Conservation (phyloP, 1,284 basidiomycete species). For the Ganoderma lucidum region DNA sequence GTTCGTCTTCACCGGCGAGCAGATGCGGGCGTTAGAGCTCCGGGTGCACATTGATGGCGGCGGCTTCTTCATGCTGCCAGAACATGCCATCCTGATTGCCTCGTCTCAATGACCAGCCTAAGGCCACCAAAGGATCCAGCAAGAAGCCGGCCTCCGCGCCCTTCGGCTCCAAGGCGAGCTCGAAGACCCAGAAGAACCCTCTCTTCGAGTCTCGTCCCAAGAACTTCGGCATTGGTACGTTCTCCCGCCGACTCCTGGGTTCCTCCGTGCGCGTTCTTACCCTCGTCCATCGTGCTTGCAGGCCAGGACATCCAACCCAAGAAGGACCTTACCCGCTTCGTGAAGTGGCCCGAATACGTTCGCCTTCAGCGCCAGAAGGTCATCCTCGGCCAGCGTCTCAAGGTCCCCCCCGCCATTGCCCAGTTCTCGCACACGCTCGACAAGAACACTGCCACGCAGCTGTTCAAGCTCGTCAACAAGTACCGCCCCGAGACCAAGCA, state of each 20-base stretch:
- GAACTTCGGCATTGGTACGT: slow-evolving; percentile 95
- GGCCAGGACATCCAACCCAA: slow-evolving; percentile 95
- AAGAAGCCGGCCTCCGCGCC: slow-evolving; percentile 86
- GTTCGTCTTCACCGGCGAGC: slow-evolving; percentile 34
- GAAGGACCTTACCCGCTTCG: slow-evolving; percentile 95
- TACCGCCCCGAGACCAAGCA: slow-evolving; percentile 93
- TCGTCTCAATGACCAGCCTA: slow-evolving; percentile 93
- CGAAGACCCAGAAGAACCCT: slow-evolving; percentile 91
- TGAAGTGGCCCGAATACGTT: slow-evolving; percentile 99
- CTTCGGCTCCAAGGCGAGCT: slow-evolving; percentile 72
- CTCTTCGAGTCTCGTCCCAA: slow-evolving; percentile 92
- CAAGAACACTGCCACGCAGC: slow-evolving; percentile 99
- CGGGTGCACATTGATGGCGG: slow-evolving; percentile 55
- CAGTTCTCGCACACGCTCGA: slow-evolving; percentile 99
- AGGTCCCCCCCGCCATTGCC: slow-evolving; percentile 98
- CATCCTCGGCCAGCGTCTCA: slow-evolving; percentile 97
- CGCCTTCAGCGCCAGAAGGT: slow-evolving; percentile 99
- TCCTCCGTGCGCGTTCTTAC: slow-evolving; percentile 5
- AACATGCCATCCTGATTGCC: slow-evolving; percentile 58
- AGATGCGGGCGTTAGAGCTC: slow-evolving; percentile 70
- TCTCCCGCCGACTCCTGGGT: background rate
- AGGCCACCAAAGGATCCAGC: slow-evolving; percentile 69
- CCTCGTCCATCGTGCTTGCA: slow-evolving; percentile 41
- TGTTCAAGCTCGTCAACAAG: slow-evolving; percentile 99
- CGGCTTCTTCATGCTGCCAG: slow-evolving; percentile 44